Evolutionary conservation across 176 grass and related monocot genomes (phyloP), one percentile per base, ranked within the genome.

Genomic region (Themeda triandra): DNA sequence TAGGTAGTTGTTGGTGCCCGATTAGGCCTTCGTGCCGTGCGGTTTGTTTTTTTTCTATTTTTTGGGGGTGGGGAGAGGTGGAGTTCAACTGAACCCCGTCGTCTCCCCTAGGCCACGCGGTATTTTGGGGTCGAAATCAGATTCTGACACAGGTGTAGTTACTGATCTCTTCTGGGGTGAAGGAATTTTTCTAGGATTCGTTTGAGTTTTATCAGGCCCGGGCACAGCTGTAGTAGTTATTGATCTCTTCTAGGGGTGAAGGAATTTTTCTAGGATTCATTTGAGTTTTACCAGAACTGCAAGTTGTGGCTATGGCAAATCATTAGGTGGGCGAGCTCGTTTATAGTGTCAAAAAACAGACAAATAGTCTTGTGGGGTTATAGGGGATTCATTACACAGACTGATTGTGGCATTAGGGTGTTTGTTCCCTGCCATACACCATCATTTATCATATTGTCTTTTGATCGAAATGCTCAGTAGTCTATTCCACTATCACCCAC

Each of bases 341-440:
- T 54, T 75, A 37, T 49, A 29, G 29, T 46, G 48, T 3, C 73
- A n/a, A 23, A 69, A 17, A 23, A 69, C 8, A 39, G 37, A 39
- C 9, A 41, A 41, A 9, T 44, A 24, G 45, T 30, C 18, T 7
- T 31, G 36, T 56, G 23, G 54, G 58, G 49, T 74, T 84, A 23
- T 23, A 14, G 75, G 3, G n/a, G 25, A 85, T 85, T 85, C 48
- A 81, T 89, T 41, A 23, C 24, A 45, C 27, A 41, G 14, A 11
- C n/a, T 46, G 40, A 89, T 85, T 81, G 62, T 49, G 65, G 21
- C 45, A 80, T 86, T 48, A 53, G 21, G 10, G 14, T 69, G 74
- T 41, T 49, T 90, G 21, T 36, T 48, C 45, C 72, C 1, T 51
- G 12, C 11, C 30, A 31, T 78, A 77, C 36, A 41, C 66, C n/a